Evolutionary conservation across 345 rosid genomes (phyloP).

Genomic region (Citrus reticulata): DNA sequence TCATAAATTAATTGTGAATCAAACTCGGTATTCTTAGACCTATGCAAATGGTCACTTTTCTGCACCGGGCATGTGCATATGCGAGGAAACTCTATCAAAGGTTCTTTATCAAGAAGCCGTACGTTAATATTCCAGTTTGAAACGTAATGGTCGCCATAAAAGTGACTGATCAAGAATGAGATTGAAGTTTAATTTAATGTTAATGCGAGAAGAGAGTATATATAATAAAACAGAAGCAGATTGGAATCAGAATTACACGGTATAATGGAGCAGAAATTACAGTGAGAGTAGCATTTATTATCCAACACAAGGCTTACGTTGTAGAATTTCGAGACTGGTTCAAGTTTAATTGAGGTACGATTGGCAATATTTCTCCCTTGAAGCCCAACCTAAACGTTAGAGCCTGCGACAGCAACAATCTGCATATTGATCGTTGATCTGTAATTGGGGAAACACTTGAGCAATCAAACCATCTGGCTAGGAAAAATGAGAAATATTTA

Average conservation of each 20-base stretch:
- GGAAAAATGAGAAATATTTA: no score
- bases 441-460: no score
- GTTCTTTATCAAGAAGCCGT: neutral
- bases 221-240: neutral
- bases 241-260: neutral
- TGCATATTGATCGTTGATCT: no score
- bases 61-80: neutral
- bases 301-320: neutral
- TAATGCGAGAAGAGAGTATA: neutral
- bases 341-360: neutral
- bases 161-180: neutral
- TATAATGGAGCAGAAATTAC: neutral
- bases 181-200: neutral
- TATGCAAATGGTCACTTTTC: neutral
- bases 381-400: neutral
- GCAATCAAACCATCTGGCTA: no score
- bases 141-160: neutral
- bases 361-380: neutral
- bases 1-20: neutral
- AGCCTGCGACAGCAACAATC: neutral
- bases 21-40: neutral
- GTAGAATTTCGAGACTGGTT: neutral
- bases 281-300: neutral
- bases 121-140: neutral
- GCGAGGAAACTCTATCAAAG: neutral